Evolutionary conservation across 164 flowering plant genomes (phyloP).

Genomic region (Vitis labrusca): DNA sequence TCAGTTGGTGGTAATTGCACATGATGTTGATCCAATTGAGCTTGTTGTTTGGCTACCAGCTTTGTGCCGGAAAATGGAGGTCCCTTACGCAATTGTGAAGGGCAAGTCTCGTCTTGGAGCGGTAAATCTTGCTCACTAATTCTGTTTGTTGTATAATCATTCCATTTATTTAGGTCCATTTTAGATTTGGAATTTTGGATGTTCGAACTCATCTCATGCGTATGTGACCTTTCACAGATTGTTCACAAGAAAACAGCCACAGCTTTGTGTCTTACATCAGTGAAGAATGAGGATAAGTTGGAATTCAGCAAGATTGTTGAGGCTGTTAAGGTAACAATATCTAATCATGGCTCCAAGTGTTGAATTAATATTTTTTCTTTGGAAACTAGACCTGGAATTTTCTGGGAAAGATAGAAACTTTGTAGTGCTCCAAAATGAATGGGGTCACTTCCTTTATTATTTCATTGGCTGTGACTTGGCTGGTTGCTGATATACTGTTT

Average conservation of each 20-base stretch:
- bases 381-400: no score
- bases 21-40: conserved; percentile 22
- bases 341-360: no score
- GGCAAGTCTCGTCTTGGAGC: conserved; percentile 79
- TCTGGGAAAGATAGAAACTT: no score
- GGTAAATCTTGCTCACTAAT: conserved; percentile 24
- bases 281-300: conserved; percentile 84
- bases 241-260: conserved; percentile 85
- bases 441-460: no score
- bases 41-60: conserved; percentile 91
- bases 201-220: no score
- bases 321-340: conserved; percentile 62
- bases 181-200: no score
- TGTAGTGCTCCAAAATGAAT: no score
- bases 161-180: no score
- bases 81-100: conserved; percentile 84
- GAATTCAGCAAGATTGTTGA: conserved; percentile 83
- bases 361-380: no score
- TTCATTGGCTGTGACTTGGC: no score
- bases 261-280: conserved; percentile 69
- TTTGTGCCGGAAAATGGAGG: conserved; percentile 80
- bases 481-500: no score
- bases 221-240: conserved; percentile 33
- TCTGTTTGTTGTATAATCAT: no score
- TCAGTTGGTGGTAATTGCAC: conserved; percentile 26